Evolutionary conservation across 192 early-diverging fungal genomes (phyloP), one percentile per base, ranked within the genome.

Genomic region (Gaertneriomyces semiglobifer): DNA sequence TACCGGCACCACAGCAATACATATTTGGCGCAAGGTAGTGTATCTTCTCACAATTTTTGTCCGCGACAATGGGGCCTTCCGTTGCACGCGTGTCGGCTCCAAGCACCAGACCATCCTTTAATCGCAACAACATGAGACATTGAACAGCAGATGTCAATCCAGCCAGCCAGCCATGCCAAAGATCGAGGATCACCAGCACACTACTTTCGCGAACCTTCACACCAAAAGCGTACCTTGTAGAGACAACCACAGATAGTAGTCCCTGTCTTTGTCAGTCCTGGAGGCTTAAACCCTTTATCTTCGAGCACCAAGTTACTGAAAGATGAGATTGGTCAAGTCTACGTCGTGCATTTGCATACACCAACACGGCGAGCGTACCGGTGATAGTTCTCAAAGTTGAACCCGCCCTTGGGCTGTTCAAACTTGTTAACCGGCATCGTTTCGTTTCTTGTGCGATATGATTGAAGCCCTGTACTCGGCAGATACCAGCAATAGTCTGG

Each of bases 21-120:
- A 95, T 94, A 79, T 99, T 99, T 65, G 94, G 95, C 46, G 94
- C 91, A 52, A 99, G 73, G 71, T 95, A 96, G 82, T 96, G 95
- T 61, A 99, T 95, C 84, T 99, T 99, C 80, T 92, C 87, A 79
- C 95, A 97, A 80, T 99, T 97, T 81, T 99, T 99, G 84, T 99
- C 95, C 1, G 92, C 92, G 8, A 99, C 95, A 70, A 96, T 97
- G 19, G 95, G 84, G 18, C 93, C 96, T 43, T 85, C 85, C 7
- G 96, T 99, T 33, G 96, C 93, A 73, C 96, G 89, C 9, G 96
- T 99, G 75, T 99, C 96, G 18, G 96, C 95, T 6, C 95, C 96
- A 44, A 99, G 86, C 12, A 92, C 82, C 43, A 99, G 76, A 45
- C 96, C 96, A 74, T 95, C 93, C 87, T 91, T 55, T 42, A 33